Evolutionary conservation across 257 asterid species (phyloP).

Genomic region (Anisodus acutangulus): DNA sequence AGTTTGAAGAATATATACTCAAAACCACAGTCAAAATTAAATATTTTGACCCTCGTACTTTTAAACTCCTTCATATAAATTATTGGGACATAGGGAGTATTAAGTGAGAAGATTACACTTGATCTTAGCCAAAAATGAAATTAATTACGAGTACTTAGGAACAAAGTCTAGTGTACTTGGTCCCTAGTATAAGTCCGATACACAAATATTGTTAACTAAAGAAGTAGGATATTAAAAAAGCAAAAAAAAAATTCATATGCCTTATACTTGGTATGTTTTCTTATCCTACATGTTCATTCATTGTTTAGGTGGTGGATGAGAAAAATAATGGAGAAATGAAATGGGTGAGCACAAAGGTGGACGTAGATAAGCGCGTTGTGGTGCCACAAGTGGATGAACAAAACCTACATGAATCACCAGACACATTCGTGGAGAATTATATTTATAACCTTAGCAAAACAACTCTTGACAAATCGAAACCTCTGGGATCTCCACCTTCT

Average conservation of each 20-base stretch:
- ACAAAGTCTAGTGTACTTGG: background rate
- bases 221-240: background rate
- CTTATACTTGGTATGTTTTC: background rate
- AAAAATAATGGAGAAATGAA: slow-evolving; percentile 34
- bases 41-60: too few species aligned
- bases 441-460: slow-evolving; percentile 42
- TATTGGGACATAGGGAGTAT: too few species aligned
- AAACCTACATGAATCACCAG: slow-evolving; percentile 24
- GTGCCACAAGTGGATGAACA: slow-evolving; percentile 25
- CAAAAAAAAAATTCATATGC: background rate
- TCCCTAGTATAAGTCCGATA: background rate
- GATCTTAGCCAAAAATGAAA: background rate
- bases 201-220: background rate
- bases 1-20: too few species aligned
- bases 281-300: background rate
- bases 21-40: too few species aligned
- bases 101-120: too few species aligned
- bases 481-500: slow-evolving; percentile 53
- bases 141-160: background rate
- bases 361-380: slow-evolving; percentile 38
- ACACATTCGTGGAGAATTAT: slow-evolving; percentile 44
- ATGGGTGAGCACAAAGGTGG: slow-evolving; percentile 45
- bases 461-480: slow-evolving; percentile 41
- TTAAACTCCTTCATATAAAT: too few species aligned
- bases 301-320: slow-evolving; percentile 33